These are phyloP conservation scores for Candida ficus DNA, from an alignment of 805 yeast species.

Conservation along the genomic window DNA sequence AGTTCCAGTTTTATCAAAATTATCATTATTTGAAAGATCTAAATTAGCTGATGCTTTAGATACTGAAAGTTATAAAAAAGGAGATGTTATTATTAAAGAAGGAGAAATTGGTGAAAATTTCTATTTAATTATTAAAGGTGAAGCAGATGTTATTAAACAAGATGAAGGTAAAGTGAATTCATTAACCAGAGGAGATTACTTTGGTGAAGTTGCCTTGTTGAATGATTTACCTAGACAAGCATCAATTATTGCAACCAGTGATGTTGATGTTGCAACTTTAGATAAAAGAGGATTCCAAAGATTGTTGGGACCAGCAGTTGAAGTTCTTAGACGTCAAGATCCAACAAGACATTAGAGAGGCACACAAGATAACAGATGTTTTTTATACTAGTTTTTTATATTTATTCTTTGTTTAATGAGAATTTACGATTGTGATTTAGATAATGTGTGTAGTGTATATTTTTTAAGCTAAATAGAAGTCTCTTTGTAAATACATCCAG, in stretches of 20 bases:
- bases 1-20: slow-evolving; percentile 71
- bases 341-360: slow-evolving; percentile 47
- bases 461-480: slow-evolving; percentile 39
- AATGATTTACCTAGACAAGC: slow-evolving; percentile 94
- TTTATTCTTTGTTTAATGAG: neutral
- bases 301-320: slow-evolving; percentile 90
- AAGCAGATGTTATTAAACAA: slow-evolving; percentile 63
- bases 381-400: no score
- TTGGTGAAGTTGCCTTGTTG: slow-evolving; percentile 92
- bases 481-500: slow-evolving; percentile 79
- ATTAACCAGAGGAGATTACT: slow-evolving; percentile 80
- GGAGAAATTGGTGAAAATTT: slow-evolving; percentile 83
- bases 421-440: neutral
- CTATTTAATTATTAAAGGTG: slow-evolving; percentile 74
- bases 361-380: no score
- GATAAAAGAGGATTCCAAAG: slow-evolving; percentile 93
- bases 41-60: slow-evolving; percentile 93
- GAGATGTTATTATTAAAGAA: slow-evolving; percentile 72
- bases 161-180: slow-evolving; percentile 56
- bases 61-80: slow-evolving; percentile 66
- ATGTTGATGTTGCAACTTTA: slow-evolving; percentile 83
- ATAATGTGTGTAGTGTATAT: no score
- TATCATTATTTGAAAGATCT: slow-evolving; percentile 76
- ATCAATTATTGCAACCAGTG: slow-evolving; percentile 71
- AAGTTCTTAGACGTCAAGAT: slow-evolving; percentile 78